Conservation (phyloP, 352 stramenopile species). For the Phytophthora sojae region DNA sequence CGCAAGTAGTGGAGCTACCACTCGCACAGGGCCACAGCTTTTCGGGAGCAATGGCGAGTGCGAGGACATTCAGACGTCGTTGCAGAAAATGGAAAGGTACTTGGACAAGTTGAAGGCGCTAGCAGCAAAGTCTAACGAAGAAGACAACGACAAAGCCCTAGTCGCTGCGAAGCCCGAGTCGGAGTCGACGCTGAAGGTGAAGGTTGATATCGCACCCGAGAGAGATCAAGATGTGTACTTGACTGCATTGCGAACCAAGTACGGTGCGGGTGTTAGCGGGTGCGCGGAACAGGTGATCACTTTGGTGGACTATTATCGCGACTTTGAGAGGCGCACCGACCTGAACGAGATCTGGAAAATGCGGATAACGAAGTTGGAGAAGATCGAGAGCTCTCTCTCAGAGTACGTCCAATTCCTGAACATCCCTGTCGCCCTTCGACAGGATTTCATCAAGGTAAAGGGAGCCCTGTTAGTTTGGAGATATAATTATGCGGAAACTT, state of each 20-base stretch:
- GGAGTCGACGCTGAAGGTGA: slow-evolving; percentile 7
- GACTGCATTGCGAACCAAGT: slow-evolving; percentile 62
- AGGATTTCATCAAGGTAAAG: slow-evolving; percentile 67
- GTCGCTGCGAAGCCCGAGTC: neutral
- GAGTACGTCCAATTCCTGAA: slow-evolving; percentile 80
- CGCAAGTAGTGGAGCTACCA: neutral
- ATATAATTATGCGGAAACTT: neutral
- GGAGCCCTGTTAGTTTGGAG: neutral
- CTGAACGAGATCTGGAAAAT: slow-evolving; percentile 76
- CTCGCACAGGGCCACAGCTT: slow-evolving; percentile 20
- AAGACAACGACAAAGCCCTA: neutral
- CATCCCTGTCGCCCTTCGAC: slow-evolving; percentile 51
- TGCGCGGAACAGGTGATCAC: slow-evolving; percentile 84
- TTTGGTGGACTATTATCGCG: slow-evolving; percentile 85
- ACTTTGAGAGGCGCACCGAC: slow-evolving; percentile 79
- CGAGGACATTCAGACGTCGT: slow-evolving; percentile 64
- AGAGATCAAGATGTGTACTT: slow-evolving; percentile 23
- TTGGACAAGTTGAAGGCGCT: slow-evolving; percentile 28
- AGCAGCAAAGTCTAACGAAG: slow-evolving; percentile 4
- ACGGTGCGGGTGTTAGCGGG: slow-evolving; percentile 58
- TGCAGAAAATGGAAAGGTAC: slow-evolving; percentile 42
- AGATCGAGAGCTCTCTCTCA: slow-evolving; percentile 74
- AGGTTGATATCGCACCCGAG: slow-evolving; percentile 1
- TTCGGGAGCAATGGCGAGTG: slow-evolving; percentile 49
- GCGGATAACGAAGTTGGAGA: slow-evolving; percentile 72